Evolutionary conservation across 106 monocot species (phyloP).

Genomic region (Gastrodia elata): DNA sequence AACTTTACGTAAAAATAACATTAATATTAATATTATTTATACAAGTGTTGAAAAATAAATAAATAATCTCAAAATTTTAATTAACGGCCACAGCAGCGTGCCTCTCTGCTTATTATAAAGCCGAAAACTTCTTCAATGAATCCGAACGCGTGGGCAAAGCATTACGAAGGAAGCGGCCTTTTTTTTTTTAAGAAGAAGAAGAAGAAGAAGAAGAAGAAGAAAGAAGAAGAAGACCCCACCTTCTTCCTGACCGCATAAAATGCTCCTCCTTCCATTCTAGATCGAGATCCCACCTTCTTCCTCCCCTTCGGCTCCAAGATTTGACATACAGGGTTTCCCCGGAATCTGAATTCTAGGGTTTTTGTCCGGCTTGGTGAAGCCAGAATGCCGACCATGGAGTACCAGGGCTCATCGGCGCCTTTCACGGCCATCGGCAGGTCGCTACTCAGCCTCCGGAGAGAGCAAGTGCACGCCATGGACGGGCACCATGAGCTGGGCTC

Average conservation of each 20-base stretch:
- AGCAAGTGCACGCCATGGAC: constrained; percentile 27
- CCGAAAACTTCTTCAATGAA: too few relatives aligned
- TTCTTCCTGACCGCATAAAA: constrained; percentile 1
- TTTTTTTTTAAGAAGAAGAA: too few relatives aligned
- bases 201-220: too few relatives aligned
- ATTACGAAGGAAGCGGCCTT: neutral
- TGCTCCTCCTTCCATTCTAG: neutral
- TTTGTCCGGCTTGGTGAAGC: neutral
- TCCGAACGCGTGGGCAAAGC: neutral
- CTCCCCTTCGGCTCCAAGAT: neutral
- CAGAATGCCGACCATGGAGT: constrained; percentile 36
- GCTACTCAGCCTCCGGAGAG: constrained; percentile 38
- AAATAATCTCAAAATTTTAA: too few relatives aligned
- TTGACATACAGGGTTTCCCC: neutral
- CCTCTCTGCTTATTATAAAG: too few relatives aligned
- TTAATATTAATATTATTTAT: too few relatives aligned
- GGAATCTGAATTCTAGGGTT: neutral
- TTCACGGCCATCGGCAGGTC: constrained; percentile 44
- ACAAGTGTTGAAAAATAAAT: too few relatives aligned
- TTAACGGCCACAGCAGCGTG: too few relatives aligned
- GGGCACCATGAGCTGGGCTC: constrained; percentile 10
- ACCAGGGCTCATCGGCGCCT: constrained; percentile 28
- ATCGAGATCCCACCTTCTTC: neutral
- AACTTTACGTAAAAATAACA: too few relatives aligned
- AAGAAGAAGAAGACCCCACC: neutral